Conservation (phyloP, 306 rosid genomes). For the Prosopis cineraria region DNA sequence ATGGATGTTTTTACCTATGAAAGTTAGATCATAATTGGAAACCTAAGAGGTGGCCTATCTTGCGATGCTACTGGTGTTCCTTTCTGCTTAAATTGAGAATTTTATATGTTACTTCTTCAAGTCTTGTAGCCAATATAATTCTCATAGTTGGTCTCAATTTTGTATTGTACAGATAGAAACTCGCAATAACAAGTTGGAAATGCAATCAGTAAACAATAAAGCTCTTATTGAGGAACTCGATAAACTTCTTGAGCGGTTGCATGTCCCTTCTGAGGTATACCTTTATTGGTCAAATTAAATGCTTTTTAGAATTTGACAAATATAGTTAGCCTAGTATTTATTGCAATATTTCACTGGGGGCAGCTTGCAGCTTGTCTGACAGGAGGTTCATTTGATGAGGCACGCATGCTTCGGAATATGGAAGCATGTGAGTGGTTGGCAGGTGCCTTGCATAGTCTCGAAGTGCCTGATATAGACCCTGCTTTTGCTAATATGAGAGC, state of each 20-base stretch:
- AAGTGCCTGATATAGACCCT: constrained; percentile 71
- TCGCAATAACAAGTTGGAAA: constrained; percentile 92
- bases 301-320: constrained; percentile 31
- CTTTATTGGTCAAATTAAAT: constrained; percentile 17
- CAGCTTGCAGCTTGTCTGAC: constrained; percentile 83
- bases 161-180: constrained; percentile 79
- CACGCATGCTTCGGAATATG: constrained; percentile 67
- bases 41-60: neutral
- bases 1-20: neutral
- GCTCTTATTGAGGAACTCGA: constrained; percentile 85
- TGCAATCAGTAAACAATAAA: constrained; percentile 83
- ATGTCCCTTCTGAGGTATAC: constrained; percentile 84
- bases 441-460: constrained; percentile 69
- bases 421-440: constrained; percentile 95
- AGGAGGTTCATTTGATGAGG: constrained; percentile 83
- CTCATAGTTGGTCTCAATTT: constrained; percentile 26
- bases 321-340: constrained; percentile 23
- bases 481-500: constrained; percentile 77
- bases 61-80: neutral
- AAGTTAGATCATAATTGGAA: neutral
- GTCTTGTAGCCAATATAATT: neutral
- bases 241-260: constrained; percentile 77
- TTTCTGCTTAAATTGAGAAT: constrained; percentile 13
- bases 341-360: constrained; percentile 47
- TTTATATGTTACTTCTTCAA: neutral